Base-by-base conservation (phyloP, 306 rosid genomes). In the Cicer yamashitae region DNA sequence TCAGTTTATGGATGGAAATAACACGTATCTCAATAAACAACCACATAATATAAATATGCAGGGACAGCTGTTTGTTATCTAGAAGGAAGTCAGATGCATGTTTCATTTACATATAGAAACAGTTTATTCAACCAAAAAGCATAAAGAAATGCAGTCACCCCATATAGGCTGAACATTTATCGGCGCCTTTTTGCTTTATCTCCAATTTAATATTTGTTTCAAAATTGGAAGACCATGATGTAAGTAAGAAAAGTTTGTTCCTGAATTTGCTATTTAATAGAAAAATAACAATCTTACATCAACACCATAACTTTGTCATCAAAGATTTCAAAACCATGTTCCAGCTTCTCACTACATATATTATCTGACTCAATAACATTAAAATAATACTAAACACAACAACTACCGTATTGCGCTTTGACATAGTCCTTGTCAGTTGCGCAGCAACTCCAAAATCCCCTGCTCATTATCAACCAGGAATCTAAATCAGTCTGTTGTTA, bases 371-470 rank as follows among this genome's bases (percentile, higher is more conserved):
- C n/a, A 44, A 22, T 30, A 59, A 15, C 41, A 43, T 61, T 30
- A 30, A 81, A 63, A 76, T 39, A 45, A 63, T 63, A 71, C 37
- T 77, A 41, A 18, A 58, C 38, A 48, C 34, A 74, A 52, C 53
- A 70, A 79, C 56, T 94, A 94, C 99, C 84, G 99, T 92, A 74
- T 94, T 94, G 79, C 99, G 97, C 92, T 94, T 94, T 71, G 99
- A 94, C 99, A 94, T 94, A 74, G 99, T 94, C 90, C 99, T 88
- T 18, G 99, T 94, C 45, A 94, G 96, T 78, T 94, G 99, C 0
- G 99, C 99, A 47, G 99, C 97, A 84, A 94, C 99, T 70, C 99
- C 99, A 86, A 94, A 94, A 85, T 94, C 99, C 63, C 99, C 99
- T 94, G 93, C 73, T 76, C 87, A 77, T 78, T 74, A 46, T 65